Evolutionary conservation across 148 eudicot genomes (phyloP), one percentile per base, ranked within the genome.

Genomic region (Rhododendron molle): DNA sequence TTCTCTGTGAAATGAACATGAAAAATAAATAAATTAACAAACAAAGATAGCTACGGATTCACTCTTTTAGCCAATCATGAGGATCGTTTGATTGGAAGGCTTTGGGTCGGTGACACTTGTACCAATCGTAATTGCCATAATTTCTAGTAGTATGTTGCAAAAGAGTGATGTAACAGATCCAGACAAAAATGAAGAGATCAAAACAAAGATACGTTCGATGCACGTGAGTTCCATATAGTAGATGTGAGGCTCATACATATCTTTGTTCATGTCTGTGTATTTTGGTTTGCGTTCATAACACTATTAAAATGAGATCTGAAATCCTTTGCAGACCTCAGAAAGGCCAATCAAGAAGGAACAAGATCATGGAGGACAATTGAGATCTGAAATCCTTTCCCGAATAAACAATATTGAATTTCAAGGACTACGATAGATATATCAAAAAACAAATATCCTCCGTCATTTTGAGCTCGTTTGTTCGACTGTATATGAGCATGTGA

Each of bases 31-130:
- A 1, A 16, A 16, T 56, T 16, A 58, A 58, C 26, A 58, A 56
- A 16, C 1, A 18, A 21, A 58, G n/a, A n/a, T n/a, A n/a, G 65
- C 23, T 65, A 5, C 38, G 16, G 11, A 15, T 52, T 79, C 83
- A 65, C 67, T 85, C 43, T 38, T 40, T 78, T 46, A 46, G 56
- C 49, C 54, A 65, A 58, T 58, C 54, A 40, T 82, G 7, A 43
- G 76, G 38, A 54, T 82, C 18, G n/a, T 62, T 82, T 82, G 56
- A 82, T 82, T 40, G 6, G 76, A 40, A 65, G 23, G 72, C 58
- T 21, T 40, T 58, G 28, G 50, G 43, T 81, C 50, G 9, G 30
- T 21, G 52, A 40, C 84, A 62, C 54, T 65, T 43, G 56, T 82
- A 43, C 52, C 76, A 6, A 43, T 52, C 44, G 14, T 26, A 82